phyloP scores from a whole-genome alignment of 768 basidiomycete genomes.

The Sporobolomyces phaffii region DNA sequence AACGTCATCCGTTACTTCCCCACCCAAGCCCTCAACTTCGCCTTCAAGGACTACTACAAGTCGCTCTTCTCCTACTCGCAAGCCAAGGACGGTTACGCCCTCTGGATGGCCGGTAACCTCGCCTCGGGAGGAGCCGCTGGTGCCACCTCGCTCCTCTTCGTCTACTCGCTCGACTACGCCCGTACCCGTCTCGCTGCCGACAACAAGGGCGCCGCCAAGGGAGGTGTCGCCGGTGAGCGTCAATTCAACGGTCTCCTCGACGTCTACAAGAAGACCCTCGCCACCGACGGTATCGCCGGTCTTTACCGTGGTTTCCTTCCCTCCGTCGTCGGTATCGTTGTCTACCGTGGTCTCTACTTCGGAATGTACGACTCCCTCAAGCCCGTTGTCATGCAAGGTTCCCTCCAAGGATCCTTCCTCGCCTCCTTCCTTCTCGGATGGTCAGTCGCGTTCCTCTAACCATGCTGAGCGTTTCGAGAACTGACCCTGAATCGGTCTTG shows the following conservation, averaged over 20 bases:
- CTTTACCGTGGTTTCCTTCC: conserved; percentile 99
- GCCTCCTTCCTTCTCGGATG: conserved; percentile 66
- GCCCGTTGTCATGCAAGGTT: conserved; percentile 93
- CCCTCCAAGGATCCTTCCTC: conserved; percentile 81
- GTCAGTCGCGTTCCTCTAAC: not conserved
- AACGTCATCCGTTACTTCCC: conserved; percentile 99
- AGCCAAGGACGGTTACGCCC: conserved; percentile 85
- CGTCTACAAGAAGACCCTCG: conserved; percentile 74
- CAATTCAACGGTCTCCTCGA: conserved; percentile 99
- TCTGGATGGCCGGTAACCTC: conserved; percentile 96
- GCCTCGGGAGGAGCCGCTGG: conserved; percentile 98
- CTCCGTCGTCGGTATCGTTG: conserved; percentile 97
- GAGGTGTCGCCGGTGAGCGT: conserved; percentile 65
- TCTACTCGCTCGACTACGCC: conserved; percentile 98
- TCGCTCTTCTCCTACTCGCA: conserved; percentile 98
- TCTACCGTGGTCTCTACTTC: conserved; percentile 88
- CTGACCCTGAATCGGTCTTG: conserved; percentile 56
- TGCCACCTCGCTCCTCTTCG: conserved; percentile 96
- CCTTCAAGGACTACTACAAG: conserved; percentile 86
- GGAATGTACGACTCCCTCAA: conserved; percentile 49
- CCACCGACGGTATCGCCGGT: conserved; percentile 94
- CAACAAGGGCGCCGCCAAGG: conserved; percentile 82
- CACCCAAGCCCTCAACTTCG: conserved; percentile 96
- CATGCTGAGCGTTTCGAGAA: not conserved
- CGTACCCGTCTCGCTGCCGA: conserved; percentile 99